phyloP scores from a whole-genome alignment of 768 basidiomycete species.

The Lactarius akahatsu region DNA sequence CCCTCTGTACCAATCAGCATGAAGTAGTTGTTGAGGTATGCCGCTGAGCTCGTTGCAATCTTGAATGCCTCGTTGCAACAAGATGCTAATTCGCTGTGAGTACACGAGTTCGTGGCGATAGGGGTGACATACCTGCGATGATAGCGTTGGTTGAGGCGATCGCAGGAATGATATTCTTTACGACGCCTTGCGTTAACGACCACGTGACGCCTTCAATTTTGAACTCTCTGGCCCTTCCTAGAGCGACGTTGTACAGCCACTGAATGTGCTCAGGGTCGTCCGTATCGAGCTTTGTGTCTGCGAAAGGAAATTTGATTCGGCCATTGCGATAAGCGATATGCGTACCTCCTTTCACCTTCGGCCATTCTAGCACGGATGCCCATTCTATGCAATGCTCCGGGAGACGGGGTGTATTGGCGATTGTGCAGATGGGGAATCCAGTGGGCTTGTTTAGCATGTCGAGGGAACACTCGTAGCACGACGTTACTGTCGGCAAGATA shows the following conservation, averaged over 20 bases:
- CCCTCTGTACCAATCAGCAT: conserved; percentile 98
- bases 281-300: conserved; percentile 95
- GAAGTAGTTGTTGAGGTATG: conserved; percentile 96
- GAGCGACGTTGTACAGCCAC: conserved; percentile 85
- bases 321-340: conserved; percentile 5
- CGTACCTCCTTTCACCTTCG: conserved; percentile 83
- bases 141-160: conserved; percentile 99
- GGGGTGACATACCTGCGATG: conserved; percentile 70
- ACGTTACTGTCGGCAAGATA: conserved; percentile 90
- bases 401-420: conserved; percentile 95
- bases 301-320: background rate
- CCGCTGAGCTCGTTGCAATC: conserved; percentile 92
- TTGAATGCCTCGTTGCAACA: conserved; percentile 99
- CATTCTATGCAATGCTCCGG: conserved; percentile 99
- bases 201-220: conserved; percentile 99
- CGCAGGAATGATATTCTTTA: conserved; percentile 99
- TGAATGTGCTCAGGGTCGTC: conserved; percentile 96
- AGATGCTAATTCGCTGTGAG: conserved; percentile 54
- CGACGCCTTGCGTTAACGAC: conserved; percentile 96
- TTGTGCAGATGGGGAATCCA: conserved; percentile 97
- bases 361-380: conserved; percentile 99
- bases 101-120: background rate
- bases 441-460: conserved; percentile 99
- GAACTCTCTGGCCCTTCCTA: conserved; percentile 85
- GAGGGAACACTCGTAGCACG: conserved; percentile 97